Base-by-base conservation (phyloP, 2,329 filamentous ascomycete genomes). In the Xylariomycetidae sp. region DNA sequence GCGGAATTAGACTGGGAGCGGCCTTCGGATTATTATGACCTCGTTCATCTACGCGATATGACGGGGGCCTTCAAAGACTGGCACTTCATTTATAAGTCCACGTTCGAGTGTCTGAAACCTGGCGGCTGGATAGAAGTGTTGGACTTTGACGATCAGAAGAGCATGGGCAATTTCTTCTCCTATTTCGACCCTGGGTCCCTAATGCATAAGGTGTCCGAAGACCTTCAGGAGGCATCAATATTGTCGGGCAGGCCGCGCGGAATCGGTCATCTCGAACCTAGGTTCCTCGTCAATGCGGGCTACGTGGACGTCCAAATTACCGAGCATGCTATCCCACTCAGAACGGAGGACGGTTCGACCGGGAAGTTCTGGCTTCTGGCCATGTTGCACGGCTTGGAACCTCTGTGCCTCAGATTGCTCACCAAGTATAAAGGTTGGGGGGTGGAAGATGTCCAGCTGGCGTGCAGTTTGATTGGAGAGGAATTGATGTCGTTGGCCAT, bases 1-100 rank as follows among this genome's bases (percentile, higher is more conserved):
- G 74, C 72, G 28, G 72, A 76, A 50, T 53, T 63, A 16, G 72
- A 76, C 25, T 78, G 74, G 74, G 69, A 74, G 37, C 65, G 70
- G 10, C 63, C 65, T 4, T 52, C 63, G 4, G 57, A 76, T 46
- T 54, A 63, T 10, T 71, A 74, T 41, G 74, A 79, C 47, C 54
- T 79, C 10, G 63, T 79, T 18, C 74, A 79, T 46, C 56, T 76
- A 35, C 67, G 74, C 5, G 61, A 68, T 40, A 65, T 79, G 63
- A 59, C 69, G 13, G 74, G 72, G 8, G 65, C 73, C 8, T 76
- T 79, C 48, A 53, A 57, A 0, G 68, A 77, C 50, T 79, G 74
- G 74, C 48, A 56, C 20, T 65, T 64, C 38, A 64, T 78, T 17
- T 77, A 76, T 49, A 52, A 60, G 41, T 69, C 72, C 42, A 65